Conservation (phyloP, 163 green algal genomes). For the Scenedesmus sp. region DNA sequence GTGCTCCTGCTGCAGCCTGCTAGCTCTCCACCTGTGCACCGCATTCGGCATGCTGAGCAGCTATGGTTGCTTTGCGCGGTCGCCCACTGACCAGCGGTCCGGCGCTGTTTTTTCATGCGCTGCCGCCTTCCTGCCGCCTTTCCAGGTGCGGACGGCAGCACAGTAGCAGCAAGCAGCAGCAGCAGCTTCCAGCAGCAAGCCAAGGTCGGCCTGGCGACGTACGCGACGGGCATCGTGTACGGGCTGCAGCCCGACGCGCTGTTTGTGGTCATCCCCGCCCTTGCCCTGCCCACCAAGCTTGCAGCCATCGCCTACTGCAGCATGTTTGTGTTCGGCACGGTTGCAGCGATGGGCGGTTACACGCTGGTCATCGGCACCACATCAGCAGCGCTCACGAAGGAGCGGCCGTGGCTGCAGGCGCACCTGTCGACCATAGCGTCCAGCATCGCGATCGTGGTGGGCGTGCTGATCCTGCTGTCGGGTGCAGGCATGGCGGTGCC, state of each 20-base stretch:
- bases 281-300: constrained; percentile 94
- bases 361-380: constrained; percentile 90
- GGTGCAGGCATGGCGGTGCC: constrained; percentile 72
- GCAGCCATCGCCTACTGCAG: constrained; percentile 91
- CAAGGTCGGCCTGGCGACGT: constrained; percentile 78
- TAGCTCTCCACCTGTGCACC: too few relatives aligned
- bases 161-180: constrained; percentile 24
- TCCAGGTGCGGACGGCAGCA: constrained; percentile 41
- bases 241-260: constrained; percentile 97
- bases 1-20: too few relatives aligned
- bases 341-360: constrained; percentile 97
- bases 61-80: neutral
- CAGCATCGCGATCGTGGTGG: constrained; percentile 80
- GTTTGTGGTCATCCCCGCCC: constrained; percentile 97
- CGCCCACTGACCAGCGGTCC: neutral
- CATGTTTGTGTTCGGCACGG: constrained; percentile 97
- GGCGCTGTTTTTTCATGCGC: neutral
- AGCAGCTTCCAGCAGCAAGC: constrained; percentile 39
- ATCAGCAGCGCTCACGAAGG: constrained; percentile 78
- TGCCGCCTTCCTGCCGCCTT: neutral
- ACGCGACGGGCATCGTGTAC: constrained; percentile 96
- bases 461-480: constrained; percentile 73
- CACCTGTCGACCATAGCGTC: constrained; percentile 84
- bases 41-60: neutral
- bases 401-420: constrained; percentile 76